Conservation (phyloP, 169 alveolate species). For the Miamiensis avidus region DNA sequence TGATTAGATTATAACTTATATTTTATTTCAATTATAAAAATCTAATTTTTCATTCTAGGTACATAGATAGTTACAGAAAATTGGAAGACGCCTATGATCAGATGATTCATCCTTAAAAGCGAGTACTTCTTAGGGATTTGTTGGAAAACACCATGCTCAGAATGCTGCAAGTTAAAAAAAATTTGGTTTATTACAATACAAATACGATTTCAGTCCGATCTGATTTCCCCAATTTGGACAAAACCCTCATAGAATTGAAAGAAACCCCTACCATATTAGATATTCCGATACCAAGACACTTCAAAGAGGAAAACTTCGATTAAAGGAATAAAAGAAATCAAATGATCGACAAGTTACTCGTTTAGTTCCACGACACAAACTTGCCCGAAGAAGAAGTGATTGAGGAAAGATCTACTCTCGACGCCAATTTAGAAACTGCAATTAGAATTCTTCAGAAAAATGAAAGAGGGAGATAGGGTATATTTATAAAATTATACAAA, state of each 20-base stretch:
- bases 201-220: slow-evolving; percentile 52
- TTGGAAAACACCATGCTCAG: slow-evolving; percentile 72
- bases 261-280: slow-evolving; percentile 66
- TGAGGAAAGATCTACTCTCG: slow-evolving; percentile 59
- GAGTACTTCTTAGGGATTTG: slow-evolving; percentile 67
- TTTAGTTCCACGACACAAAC: slow-evolving; percentile 60
- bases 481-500: too few species aligned
- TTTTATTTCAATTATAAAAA: too few species aligned
- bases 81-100: slow-evolving; percentile 80
- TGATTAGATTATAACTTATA: too few species aligned
- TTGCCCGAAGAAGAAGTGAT: slow-evolving; percentile 66
- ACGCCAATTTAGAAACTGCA: slow-evolving; percentile 59
- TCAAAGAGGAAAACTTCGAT: slow-evolving; percentile 61
- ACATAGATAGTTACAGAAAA: slow-evolving; percentile 69
- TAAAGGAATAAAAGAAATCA: slow-evolving; percentile 43
- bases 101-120: slow-evolving; percentile 77
- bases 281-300: slow-evolving; percentile 77
- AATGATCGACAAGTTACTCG: slow-evolving; percentile 51
- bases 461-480: slow-evolving; percentile 57
- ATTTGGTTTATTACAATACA: slow-evolving; percentile 64
- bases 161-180: slow-evolving; percentile 68
- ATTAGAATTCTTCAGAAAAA: slow-evolving; percentile 63
- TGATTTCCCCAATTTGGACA: slow-evolving; percentile 44
- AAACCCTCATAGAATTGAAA: slow-evolving; percentile 63
- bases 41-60: not conserved